Evolutionary conservation across 2,329 filamentous ascomycete species (phyloP), one percentile per base, ranked within the genome.

Genomic region (Plenodomus lindquistii): DNA sequence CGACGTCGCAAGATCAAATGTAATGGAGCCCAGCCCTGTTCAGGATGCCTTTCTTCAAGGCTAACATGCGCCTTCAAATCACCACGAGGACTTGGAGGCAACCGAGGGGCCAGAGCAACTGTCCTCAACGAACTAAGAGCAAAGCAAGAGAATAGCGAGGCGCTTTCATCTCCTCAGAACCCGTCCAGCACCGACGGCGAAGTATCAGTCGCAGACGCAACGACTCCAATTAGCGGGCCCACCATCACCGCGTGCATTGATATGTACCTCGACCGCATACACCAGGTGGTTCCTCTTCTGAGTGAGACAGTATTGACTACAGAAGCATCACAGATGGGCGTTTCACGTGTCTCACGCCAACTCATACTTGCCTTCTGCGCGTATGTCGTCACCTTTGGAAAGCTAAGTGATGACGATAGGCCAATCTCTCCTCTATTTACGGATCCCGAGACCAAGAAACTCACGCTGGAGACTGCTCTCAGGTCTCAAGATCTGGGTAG

Each of bases 1-100:
- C 86, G 88, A 76, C 84, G 85, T 57, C 83, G 86, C 70, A 89
- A 89, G 72, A 86, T 89, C 67, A 88, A 87, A 70, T 89, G 86
- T 67, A 85, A 88, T 65, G 85, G 85, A 48, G 77, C 84, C 66
- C 85, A 85, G 62, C 86, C 87, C 17, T 91, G 87, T 71, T 81
- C 83, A 51, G 88, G 89, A 72, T 90, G 87, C 72, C 78, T 79
- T 11, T 82, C 85, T 7, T 84, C 86, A 6, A 22, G 34, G 11
- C 24, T 50, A 22, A 40, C 42, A 31, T 54, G 50, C 27, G 47
- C 50, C 80, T 84, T 62, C 41, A 34, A 43, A 18, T 22, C 38
- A 16, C 51, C 44, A 11, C 39, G 51, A 27, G 48, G 50, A 8
- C 50, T 41, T 41, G 46, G 50, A 39, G 50, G 50, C 34, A 50